Conservation (phyloP, 129 eudicot species). For the sunflower (Helianthus annuus) region HanXRQr2.0-SUNRISE NC_035441.2:109741179-109741678, state of each 20-base stretch:
- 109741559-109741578: conserved; percentile 97
- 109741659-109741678: conserved; percentile 85
- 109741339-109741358: conserved; percentile 97
- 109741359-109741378: conserved; percentile 91
- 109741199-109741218: neutral
- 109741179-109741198: conserved; percentile 82
- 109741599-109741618: neutral
- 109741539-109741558: conserved; percentile 96
- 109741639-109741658: conserved; percentile 48
- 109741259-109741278: conserved; percentile 76
- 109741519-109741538: conserved; percentile 84
- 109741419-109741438: neutral
- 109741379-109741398: conserved; percentile 69
- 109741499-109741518: conserved; percentile 87
- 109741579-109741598: conserved; percentile 26
- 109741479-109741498: conserved; percentile 99
- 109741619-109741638: neutral
- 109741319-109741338: conserved; percentile 95
- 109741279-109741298: conserved; percentile 91
- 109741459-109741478: conserved; percentile 70
- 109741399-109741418: neutral
- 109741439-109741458: neutral
- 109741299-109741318: conserved; percentile 96
- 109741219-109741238: conserved; percentile 6
- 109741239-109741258: conserved; percentile 5